Conservation (phyloP, 2,329 filamentous ascomycete species). For the Trichoderma hamatum region DNA sequence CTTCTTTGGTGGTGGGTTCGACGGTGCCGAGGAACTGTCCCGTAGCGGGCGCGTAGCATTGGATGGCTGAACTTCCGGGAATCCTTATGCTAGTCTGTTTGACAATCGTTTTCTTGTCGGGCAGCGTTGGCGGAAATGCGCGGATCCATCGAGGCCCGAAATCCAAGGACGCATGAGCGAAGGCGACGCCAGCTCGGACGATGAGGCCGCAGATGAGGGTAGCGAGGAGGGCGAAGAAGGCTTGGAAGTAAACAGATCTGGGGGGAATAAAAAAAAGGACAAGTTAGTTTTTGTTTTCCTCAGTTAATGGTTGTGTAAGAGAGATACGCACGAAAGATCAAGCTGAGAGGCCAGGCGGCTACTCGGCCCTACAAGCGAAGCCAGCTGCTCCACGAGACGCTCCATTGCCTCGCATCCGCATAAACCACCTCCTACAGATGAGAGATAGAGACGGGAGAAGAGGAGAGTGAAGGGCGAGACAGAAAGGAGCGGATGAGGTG, state of each 20-base stretch:
- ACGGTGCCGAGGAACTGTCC: conserved; percentile 79
- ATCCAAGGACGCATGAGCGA: conserved; percentile 36
- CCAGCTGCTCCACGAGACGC: conserved; percentile 19
- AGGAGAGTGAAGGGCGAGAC: not conserved
- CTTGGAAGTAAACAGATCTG: conserved; percentile 38
- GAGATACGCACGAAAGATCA: conserved; percentile 32
- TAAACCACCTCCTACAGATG: not conserved
- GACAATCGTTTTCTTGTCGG: conserved; percentile 58
- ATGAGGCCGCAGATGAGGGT: conserved; percentile 39
- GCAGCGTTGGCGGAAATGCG: conserved; percentile 64
- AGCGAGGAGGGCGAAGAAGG: conserved; percentile 33
- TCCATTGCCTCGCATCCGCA: conserved; percentile 19
- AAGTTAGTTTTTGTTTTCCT: not conserved
- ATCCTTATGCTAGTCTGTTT: conserved; percentile 66
- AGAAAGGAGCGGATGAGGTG: not conserved
- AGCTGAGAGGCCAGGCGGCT: conserved; percentile 22
- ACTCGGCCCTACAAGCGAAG: conserved; percentile 2
- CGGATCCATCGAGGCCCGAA: conserved; percentile 58
- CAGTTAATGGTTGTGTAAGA: not conserved
- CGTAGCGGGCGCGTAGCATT: conserved; percentile 88
- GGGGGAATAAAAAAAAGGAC: not conserved
- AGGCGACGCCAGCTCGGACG: conserved; percentile 32
- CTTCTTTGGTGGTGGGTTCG: conserved; percentile 74
- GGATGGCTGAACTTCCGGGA: conserved; percentile 68
- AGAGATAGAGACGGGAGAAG: not conserved